Evolutionary conservation across 768 basidiomycete genomes (phyloP).

Genomic region (Porphyrellus cyaneotinctus): DNA sequence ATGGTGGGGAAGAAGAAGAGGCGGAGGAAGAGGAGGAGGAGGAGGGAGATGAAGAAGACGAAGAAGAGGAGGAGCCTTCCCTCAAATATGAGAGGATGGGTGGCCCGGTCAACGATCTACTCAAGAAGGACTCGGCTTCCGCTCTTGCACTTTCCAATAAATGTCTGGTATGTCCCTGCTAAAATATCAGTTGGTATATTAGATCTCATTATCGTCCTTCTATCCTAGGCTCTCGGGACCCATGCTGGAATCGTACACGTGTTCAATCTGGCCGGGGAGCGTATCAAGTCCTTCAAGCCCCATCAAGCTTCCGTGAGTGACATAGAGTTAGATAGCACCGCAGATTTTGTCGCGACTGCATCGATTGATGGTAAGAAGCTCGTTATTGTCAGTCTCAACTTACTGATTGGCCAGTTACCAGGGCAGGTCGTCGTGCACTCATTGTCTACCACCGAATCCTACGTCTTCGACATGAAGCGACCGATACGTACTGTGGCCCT

Average conservation of each 20-base stretch:
- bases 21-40: conserved; percentile 32
- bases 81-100: conserved; percentile 87
- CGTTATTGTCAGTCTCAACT: conserved; percentile 44
- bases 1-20: conserved; percentile 16
- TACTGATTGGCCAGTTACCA: conserved; percentile 41
- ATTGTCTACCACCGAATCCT: conserved; percentile 70
- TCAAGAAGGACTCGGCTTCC: conserved; percentile 88
- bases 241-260: conserved; percentile 92
- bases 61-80: conserved; percentile 86
- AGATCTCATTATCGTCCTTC: neutral
- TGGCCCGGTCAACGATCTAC: conserved; percentile 66
- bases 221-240: conserved; percentile 77
- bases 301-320: conserved; percentile 86
- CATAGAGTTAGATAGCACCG: conserved; percentile 77
- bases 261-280: conserved; percentile 70
- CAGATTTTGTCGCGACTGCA: conserved; percentile 88
- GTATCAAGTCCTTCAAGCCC: conserved; percentile 86
- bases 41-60: conserved; percentile 55
- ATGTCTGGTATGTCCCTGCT: conserved; percentile 50
- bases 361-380: conserved; percentile 79
- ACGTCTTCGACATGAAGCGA: conserved; percentile 86
- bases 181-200: neutral
- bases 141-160: conserved; percentile 73
- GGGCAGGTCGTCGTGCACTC: conserved; percentile 91
- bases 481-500: conserved; percentile 88